Percentiles rank a stretch among this genome's conserved stretches.
phyloP scores from a whole-genome alignment of 2,329 filamentous ascomycete species.

The Aspergillus calidoustus region DNA sequence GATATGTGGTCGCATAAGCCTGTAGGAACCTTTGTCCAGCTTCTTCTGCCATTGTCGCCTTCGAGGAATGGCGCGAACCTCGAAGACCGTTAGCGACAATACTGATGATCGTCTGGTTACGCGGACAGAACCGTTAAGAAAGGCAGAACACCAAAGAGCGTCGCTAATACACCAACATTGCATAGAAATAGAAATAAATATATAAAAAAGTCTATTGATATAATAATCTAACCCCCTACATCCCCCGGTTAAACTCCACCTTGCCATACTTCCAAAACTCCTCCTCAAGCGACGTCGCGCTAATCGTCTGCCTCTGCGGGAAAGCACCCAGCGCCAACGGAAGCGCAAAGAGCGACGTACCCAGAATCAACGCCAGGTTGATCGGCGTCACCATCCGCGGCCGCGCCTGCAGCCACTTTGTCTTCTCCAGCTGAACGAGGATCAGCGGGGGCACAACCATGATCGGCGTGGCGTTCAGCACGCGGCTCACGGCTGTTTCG shows the following conservation, averaged over 20 bases:
- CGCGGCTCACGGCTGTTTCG: constrained; percentile 88
- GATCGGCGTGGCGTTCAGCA: constrained; percentile 92
- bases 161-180: neutral
- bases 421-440: constrained; percentile 81
- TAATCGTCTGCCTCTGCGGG: constrained; percentile 84
- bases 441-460: constrained; percentile 94
- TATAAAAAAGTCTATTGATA: neutral
- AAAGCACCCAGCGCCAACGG: constrained; percentile 90
- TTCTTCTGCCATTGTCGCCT: neutral
- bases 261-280: constrained; percentile 82
- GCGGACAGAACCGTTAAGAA: neutral
- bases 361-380: constrained; percentile 84
- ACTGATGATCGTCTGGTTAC: neutral
- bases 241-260: constrained; percentile 96
- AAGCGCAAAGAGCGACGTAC: constrained; percentile 84
- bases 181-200: neutral
- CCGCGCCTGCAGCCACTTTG: constrained; percentile 76
- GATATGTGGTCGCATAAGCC: neutral
- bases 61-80: neutral
- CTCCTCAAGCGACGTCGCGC: constrained; percentile 74
- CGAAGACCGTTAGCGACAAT: too few species aligned
- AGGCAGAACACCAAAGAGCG: neutral
- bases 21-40: neutral
- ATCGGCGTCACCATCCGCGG: constrained; percentile 79
- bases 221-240: constrained; percentile 55